Evolutionary conservation across 106 monocot species (phyloP).

Genomic region (Chionographis japonica): DNA sequence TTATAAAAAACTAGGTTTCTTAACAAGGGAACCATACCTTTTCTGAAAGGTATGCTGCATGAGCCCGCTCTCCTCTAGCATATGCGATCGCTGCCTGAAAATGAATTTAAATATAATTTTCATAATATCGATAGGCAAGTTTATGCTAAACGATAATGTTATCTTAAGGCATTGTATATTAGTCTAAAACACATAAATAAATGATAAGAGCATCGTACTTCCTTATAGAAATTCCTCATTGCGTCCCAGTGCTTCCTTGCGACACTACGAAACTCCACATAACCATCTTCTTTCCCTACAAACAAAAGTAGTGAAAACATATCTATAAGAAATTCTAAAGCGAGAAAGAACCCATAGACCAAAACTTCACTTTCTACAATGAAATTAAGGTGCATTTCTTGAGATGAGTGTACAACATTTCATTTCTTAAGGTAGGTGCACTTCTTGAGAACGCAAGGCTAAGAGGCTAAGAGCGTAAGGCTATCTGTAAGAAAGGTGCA

Average conservation of each 20-base stretch:
- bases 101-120: slow-evolving; percentile 4
- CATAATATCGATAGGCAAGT: not conserved
- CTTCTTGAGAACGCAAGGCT: too few relatives aligned
- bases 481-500: too few relatives aligned
- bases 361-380: too few relatives aligned
- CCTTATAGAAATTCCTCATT: slow-evolving; percentile 71
- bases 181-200: not conserved
- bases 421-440: too few relatives aligned
- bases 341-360: not conserved
- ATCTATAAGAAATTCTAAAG: not conserved
- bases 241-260: slow-evolving; percentile 61
- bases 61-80: slow-evolving; percentile 63
- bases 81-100: slow-evolving; percentile 74
- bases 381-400: too few relatives aligned
- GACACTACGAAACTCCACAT: slow-evolving; percentile 41
- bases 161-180: not conserved
- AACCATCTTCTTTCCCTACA: slow-evolving; percentile 44
- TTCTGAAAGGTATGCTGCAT: slow-evolving; percentile 79
- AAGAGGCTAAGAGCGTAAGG: too few relatives aligned
- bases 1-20: too few relatives aligned
- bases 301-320: not conserved
- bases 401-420: too few relatives aligned
- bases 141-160: not conserved
- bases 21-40: slow-evolving; percentile 22
- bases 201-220: slow-evolving; percentile 28